A percentile compares a stretch with the other conserved stretches of the same genome.
Conservation (phyloP, 768 basidiomycete species). For the Podaxis rugospora region DNA sequence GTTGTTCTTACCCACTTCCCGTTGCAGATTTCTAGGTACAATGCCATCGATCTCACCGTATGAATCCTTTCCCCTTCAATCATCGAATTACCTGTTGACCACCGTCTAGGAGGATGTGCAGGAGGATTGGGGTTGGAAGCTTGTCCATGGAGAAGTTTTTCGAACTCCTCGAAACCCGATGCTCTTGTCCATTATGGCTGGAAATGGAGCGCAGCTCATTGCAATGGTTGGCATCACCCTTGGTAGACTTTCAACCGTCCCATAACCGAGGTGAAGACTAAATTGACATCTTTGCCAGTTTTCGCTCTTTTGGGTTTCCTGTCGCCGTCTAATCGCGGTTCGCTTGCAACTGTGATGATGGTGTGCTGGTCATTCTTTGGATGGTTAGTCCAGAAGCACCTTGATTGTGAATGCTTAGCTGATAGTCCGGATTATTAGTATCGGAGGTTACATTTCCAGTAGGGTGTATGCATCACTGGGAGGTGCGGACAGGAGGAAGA, state of each 20-base stretch:
- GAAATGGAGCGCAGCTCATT: conserved; percentile 83
- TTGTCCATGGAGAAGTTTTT: conserved; percentile 96
- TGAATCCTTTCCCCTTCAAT: conserved; percentile 17
- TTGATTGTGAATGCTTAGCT: background rate
- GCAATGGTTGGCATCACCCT: conserved; percentile 88
- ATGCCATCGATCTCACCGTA: conserved; percentile 87
- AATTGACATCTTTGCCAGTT: conserved; percentile 37
- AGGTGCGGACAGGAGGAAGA: conserved; percentile 73
- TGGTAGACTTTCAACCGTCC: conserved; percentile 34
- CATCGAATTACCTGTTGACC: background rate
- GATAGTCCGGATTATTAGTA: conserved; percentile 31
- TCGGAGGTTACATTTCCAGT: conserved; percentile 87
- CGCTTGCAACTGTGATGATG: conserved; percentile 91
- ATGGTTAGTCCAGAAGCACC: conserved; percentile 40
- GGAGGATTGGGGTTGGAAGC: conserved; percentile 98
- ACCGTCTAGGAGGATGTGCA: conserved; percentile 79
- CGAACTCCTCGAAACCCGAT: conserved; percentile 75
- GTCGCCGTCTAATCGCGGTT: conserved; percentile 92
- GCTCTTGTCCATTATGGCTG: conserved; percentile 80
- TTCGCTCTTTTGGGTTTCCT: conserved; percentile 93
- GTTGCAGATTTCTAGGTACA: conserved; percentile 84
- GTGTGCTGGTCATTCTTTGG: conserved; percentile 94
- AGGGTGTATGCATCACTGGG: conserved; percentile 78
- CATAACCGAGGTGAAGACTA: background rate
- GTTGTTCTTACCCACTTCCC: conserved; percentile 9